These are phyloP conservation scores for Juglanconis juglandina DNA, from an alignment of 2,329 filamentous ascomycete species.

Conservation along the genomic window DNA sequence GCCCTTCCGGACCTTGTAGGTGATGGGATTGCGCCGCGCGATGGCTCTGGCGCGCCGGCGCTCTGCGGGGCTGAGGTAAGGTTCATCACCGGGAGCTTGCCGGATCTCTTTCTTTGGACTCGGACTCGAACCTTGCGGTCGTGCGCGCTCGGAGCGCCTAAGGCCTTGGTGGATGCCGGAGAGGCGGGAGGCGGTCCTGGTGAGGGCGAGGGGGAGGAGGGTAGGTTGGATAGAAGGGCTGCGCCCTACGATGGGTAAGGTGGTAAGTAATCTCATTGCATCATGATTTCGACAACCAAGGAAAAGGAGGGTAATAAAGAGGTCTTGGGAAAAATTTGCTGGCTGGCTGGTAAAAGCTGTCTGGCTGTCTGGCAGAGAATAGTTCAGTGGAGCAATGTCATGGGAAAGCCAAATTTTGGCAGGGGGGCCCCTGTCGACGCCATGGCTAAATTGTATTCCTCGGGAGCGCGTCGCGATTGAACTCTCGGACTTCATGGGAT, in stretches of 20 bases:
- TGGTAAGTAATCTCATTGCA: conserved; percentile 18
- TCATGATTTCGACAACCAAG: not conserved
- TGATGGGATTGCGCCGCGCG: conserved; percentile 20
- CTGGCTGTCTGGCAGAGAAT: no score
- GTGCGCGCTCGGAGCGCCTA: conserved; percentile 38
- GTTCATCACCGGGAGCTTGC: conserved; percentile 2
- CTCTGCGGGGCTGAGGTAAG: conserved; percentile 22
- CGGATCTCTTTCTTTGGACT: conserved; percentile 13
- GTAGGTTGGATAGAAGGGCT: not conserved
- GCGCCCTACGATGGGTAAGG: conserved; percentile 14
- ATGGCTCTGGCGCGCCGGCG: conserved; percentile 23
- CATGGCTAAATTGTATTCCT: no score
- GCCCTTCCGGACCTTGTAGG: conserved; percentile 38
- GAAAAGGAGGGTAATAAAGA: not conserved
- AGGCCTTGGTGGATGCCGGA: conserved; percentile 69
- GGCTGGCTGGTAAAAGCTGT: no score
- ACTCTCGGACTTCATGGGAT: no score
- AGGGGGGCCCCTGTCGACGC: no score
- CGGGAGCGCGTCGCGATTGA: no score
- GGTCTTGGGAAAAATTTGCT: not conserved
- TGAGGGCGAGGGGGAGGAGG: conserved; percentile 12
- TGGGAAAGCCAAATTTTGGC: no score
- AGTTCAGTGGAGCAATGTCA: no score
- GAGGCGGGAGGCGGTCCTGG: conserved; percentile 50
- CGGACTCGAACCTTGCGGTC: conserved; percentile 28